Percentiles rank a stretch among this genome's conserved stretches.
phyloP scores from a whole-genome alignment of 2,329 filamentous ascomycete genomes.

The Botrytis fabae region DNA sequence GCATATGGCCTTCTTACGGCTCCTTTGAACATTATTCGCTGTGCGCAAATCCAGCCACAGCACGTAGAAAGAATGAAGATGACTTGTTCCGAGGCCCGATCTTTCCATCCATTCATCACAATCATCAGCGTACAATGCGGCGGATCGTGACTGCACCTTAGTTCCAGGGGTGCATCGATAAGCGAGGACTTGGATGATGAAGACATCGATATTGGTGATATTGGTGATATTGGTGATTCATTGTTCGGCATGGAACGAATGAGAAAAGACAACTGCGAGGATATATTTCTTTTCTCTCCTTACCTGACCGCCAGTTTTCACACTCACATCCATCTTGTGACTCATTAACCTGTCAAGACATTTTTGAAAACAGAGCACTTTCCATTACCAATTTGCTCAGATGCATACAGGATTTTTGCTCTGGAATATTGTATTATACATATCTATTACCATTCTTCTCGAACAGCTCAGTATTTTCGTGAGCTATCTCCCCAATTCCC shows the following conservation, averaged over 20 bases:
- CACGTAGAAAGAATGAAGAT: too few relatives aligned
- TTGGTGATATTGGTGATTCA: neutral
- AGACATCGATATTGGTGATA: neutral
- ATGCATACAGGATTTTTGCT: neutral
- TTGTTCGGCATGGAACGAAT: neutral
- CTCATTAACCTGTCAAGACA: neutral
- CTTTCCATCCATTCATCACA: too few relatives aligned
- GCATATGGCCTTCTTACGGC: neutral
- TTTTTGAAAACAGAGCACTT: neutral
- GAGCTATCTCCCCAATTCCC: neutral
- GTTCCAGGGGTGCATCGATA: slow-evolving; percentile 16
- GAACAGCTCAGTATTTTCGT: too few relatives aligned
- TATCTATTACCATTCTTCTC: neutral
- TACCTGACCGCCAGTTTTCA: neutral
- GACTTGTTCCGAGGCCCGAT: neutral
- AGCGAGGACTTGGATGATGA: slow-evolving; percentile 9
- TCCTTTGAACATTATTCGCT: neutral
- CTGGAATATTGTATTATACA: neutral
- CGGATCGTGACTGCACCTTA: slow-evolving; percentile 7
- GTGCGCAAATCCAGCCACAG: too few relatives aligned
- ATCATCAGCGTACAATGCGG: neutral
- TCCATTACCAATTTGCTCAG: neutral
- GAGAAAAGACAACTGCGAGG: neutral
- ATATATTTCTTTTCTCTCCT: neutral
- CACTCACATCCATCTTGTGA: neutral